Conservation (phyloP, 1,284 basidiomycete species). For the Cutaneotrichosporon arboriforme region DNA sequence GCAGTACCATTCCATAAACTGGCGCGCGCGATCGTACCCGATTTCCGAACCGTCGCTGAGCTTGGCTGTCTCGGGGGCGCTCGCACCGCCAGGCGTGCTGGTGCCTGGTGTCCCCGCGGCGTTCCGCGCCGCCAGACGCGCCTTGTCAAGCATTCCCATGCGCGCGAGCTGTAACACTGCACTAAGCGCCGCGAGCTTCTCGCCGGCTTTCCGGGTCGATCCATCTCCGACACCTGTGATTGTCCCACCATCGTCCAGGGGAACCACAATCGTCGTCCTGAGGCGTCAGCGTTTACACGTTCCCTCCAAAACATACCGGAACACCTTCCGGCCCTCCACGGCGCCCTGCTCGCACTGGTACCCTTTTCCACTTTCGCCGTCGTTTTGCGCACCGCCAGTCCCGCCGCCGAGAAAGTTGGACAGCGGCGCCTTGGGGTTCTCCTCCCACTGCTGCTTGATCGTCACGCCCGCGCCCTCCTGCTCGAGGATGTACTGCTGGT, state of each 20-base stretch:
- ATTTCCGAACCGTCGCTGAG: conserved; percentile 66
- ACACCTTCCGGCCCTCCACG: conserved; percentile 29
- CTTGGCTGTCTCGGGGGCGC: conserved; percentile 15
- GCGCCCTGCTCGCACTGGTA: conserved; percentile 31
- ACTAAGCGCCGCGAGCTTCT: conserved; percentile 67
- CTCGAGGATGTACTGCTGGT: conserved; percentile 26
- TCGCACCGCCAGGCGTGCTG: conserved; percentile 13
- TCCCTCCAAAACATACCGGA: conserved; percentile 27
- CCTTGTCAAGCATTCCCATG: conserved; percentile 50
- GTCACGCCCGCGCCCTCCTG: conserved; percentile 19
- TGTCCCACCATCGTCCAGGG: conserved; percentile 20
- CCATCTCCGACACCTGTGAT: conserved; percentile 59
- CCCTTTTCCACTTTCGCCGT: conserved; percentile 21
- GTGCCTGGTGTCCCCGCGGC: conserved; percentile 9
- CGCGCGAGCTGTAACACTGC: conserved; percentile 63
- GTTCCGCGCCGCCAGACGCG: conserved; percentile 10
- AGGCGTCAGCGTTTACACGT: background rate
- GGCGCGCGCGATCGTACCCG: conserved; percentile 68
- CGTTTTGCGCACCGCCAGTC: conserved; percentile 27
- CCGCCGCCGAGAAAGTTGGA: conserved; percentile 40
- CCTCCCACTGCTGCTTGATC: conserved; percentile 41
- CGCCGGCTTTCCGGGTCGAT: conserved; percentile 62
- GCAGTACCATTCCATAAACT: conserved; percentile 96
- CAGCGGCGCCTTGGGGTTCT: conserved; percentile 46
- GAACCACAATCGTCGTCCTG: conserved; percentile 35